These are phyloP conservation scores for Nicotiana benthamiana DNA, from an alignment of 257 asterid genomes.

Conservation along the genomic window DNA sequence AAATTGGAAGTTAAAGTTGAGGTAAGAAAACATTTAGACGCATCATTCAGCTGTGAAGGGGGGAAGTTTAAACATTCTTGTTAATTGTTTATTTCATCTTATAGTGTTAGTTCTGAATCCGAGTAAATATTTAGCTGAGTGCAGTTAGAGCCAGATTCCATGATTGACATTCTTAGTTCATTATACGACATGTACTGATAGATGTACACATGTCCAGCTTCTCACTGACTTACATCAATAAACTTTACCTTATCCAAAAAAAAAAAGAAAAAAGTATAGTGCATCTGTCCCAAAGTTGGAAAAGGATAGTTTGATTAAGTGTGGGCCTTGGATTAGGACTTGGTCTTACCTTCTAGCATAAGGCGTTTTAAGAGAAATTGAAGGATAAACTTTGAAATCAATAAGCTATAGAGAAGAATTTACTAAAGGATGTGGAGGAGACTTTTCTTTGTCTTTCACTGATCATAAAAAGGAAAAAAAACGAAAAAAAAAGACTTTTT, in stretches of 20 bases:
- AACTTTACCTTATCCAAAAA: too few relatives aligned
- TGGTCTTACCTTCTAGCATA: neutral
- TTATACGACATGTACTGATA: too few relatives aligned
- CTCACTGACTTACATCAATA: too few relatives aligned
- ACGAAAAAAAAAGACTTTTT: neutral
- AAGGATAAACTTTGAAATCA: neutral
- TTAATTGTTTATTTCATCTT: neutral
- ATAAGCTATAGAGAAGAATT: neutral
- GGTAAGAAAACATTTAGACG: slow-evolving; percentile 27
- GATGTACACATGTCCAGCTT: too few relatives aligned
- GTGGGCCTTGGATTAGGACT: neutral
- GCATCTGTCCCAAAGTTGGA: neutral
- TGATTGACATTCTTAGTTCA: too few relatives aligned
- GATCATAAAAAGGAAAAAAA: too few relatives aligned
- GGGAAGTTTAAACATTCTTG: neutral
- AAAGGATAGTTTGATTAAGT: neutral
- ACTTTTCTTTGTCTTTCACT: neutral
- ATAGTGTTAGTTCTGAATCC: neutral
- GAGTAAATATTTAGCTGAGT: neutral
- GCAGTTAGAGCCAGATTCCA: too few relatives aligned
- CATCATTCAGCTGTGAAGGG: neutral
- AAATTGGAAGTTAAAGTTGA: slow-evolving; percentile 74
- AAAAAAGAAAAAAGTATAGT: too few relatives aligned
- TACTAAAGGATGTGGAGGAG: neutral
- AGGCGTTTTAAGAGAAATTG: neutral